phyloP scores from a whole-genome alignment of 2,329 filamentous ascomycete genomes.

The Emericellopsis atlantica region DNA sequence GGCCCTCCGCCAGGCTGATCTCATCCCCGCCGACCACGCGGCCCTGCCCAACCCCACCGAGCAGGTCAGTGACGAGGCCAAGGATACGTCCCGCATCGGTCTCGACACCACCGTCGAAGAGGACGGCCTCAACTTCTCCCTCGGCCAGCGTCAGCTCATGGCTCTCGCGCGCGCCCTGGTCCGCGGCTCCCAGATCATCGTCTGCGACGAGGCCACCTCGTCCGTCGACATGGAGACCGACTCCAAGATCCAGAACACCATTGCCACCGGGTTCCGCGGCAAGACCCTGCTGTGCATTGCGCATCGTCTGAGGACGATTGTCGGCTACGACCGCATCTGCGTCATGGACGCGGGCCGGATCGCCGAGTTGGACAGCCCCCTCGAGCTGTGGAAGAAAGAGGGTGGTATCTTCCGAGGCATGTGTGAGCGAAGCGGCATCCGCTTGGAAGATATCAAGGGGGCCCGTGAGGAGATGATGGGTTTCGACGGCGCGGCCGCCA shows the following conservation, averaged over 20 bases:
- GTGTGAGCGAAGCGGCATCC: constrained; percentile 79
- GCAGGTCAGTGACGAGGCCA: constrained; percentile 55
- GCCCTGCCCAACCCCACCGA: constrained; percentile 17
- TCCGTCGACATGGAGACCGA: constrained; percentile 95
- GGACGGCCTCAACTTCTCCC: constrained; percentile 89
- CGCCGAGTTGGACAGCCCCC: constrained; percentile 71
- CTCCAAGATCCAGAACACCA: constrained; percentile 85
- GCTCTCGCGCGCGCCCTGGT: constrained; percentile 85
- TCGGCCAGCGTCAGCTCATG: constrained; percentile 92
- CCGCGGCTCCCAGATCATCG: constrained; percentile 77
- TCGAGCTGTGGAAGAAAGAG: constrained; percentile 53
- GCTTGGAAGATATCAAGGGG: constrained; percentile 36
- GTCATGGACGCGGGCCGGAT: constrained; percentile 90
- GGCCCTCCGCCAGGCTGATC: constrained; percentile 63
- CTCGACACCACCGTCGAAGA: constrained; percentile 83
- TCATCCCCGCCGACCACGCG: constrained; percentile 40
- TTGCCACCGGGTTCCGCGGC: constrained; percentile 71
- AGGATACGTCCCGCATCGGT: constrained; percentile 58
- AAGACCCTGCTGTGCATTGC: constrained; percentile 88
- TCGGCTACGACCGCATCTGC: constrained; percentile 88
- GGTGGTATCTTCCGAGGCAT: constrained; percentile 77
- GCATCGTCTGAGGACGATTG: constrained; percentile 82
- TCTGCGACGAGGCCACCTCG: constrained; percentile 92
- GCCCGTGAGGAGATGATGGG: constrained; percentile 23
- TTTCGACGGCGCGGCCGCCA: not conserved